These are phyloP conservation scores for Pythium sp. DNA, from an alignment of 352 stramenopile genomes.

Conservation along the genomic window DNA sequence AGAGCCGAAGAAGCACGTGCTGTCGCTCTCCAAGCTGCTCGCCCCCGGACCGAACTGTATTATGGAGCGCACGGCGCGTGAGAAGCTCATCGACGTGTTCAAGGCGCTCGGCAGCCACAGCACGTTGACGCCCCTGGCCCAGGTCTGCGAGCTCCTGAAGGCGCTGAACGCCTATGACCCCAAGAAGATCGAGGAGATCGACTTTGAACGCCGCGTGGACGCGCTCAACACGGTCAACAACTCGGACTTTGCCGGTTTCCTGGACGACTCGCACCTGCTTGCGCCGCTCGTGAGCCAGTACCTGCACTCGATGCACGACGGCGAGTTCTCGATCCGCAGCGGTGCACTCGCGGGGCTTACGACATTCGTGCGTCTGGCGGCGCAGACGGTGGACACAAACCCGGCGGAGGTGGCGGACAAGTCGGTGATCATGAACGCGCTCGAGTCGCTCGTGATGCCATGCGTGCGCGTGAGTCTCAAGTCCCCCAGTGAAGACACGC, in stretches of 20 bases:
- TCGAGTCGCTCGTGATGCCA: conserved; percentile 89
- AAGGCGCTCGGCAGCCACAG: conserved; percentile 49
- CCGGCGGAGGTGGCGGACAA: conserved; percentile 21
- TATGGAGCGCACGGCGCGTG: conserved; percentile 47
- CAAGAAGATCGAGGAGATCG: conserved; percentile 81
- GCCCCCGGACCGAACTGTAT: conserved; percentile 76
- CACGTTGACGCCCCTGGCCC: conserved; percentile 28
- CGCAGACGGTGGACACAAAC: conserved; percentile 24
- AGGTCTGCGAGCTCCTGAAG: conserved; percentile 44
- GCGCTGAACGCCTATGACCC: conserved; percentile 76
- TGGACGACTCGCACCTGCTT: conserved; percentile 56
- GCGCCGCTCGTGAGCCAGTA: conserved; percentile 79
- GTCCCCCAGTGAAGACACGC: conserved; percentile 66
- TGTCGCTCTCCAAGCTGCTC: conserved; percentile 72
- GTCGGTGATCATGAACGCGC: conserved; percentile 59
- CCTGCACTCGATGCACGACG: conserved; percentile 80
- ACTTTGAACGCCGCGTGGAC: conserved; percentile 76
- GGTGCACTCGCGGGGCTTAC: conserved; percentile 58
- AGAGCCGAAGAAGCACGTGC: conserved; percentile 72
- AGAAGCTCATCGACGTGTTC: conserved; percentile 73
- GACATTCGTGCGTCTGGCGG: conserved; percentile 46
- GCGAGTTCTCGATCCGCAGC: conserved; percentile 82
- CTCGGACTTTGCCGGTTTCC: conserved; percentile 58
- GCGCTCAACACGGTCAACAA: conserved; percentile 73
- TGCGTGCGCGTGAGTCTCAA: conserved; percentile 82